Evolutionary conservation across 768 basidiomycete genomes (phyloP), one percentile per base, ranked within the genome.

Genomic region (Collybia mongolica): DNA sequence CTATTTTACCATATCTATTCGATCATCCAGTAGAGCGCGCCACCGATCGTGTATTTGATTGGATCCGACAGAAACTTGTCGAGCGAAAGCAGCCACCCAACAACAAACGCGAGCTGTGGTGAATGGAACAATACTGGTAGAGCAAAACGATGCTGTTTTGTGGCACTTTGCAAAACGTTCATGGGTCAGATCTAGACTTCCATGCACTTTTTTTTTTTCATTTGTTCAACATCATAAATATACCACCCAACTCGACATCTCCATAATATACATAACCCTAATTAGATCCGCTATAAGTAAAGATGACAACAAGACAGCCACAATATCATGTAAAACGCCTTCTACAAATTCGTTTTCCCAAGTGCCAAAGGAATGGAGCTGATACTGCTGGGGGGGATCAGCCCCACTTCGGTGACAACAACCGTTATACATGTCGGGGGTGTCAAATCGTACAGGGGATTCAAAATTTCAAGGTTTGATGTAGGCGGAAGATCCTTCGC

Each of bases 351-450:
- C 11, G 71, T 70, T 61, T 69, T 75, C 48, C 81, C 81, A 22
- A 91, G 71, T 0, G 90, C 88, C 48, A 88, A 72, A 15, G 88
- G 85, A 66, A 93, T 88, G 35, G 88, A 87, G 59, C 87, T 84
- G 56, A 95, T 91, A 54, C 92, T 92, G 57, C 86, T 93, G 0
- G 94, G 92, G 3, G 94, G 94, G 54, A 96, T 97, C 48, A 98
- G 75, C 1, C 96, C 96, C 39, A 95, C 94, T 71, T 99, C 97
- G 2, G 96, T 98, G 48, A 98, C 93, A 19, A 99, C 92, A 15
- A 90, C 96, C 1, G 97, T 96, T 54, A 99, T 94, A 63, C 84
- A 89, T 17, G 81, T 82, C 1, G 95, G 89, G 1, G 96, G 92
- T 2, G 97, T 97, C 39, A 98, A 74, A 66, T 99, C 97, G 62